phyloP scores from a whole-genome alignment of 257 asterid species.

The Misopates orontium region DNA sequence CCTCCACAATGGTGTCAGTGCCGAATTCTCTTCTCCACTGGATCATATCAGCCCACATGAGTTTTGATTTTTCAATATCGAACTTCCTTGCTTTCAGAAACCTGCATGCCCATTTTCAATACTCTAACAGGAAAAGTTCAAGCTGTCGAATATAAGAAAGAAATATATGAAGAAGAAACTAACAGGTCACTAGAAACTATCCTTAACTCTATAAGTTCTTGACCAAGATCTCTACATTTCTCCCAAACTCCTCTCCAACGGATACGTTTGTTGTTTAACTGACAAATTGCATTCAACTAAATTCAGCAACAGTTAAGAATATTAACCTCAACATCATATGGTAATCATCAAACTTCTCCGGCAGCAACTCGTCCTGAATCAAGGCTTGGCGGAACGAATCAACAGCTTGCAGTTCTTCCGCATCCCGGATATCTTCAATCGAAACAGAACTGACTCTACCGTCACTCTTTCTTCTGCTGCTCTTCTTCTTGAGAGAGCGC shows the following conservation, averaged over 20 bases:
- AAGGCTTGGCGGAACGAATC: slow-evolving; percentile 76
- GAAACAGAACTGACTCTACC: slow-evolving; percentile 83
- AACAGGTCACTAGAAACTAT: background rate
- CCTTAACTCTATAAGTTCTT: background rate
- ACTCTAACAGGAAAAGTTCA: slow-evolving; percentile 16
- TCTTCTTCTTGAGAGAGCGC: slow-evolving; percentile 85
- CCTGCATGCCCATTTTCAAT: slow-evolving; percentile 40
- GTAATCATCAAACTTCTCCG: slow-evolving; percentile 73
- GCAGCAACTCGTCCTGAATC: slow-evolving; percentile 69
- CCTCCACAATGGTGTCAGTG: slow-evolving; percentile 66
- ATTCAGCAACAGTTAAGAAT: slow-evolving; percentile 15
- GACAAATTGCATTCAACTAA: slow-evolving; percentile 6
- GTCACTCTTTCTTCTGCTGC: slow-evolving; percentile 65
- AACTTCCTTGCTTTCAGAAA: slow-evolving; percentile 82
- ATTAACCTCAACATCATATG: slow-evolving; percentile 80
- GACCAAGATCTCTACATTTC: background rate
- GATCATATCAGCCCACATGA: slow-evolving; percentile 92
- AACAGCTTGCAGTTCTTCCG: slow-evolving; percentile 74
- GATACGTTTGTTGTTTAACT: slow-evolving; percentile 9
- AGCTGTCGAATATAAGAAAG: slow-evolving; percentile 6
- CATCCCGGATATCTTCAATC: slow-evolving; percentile 83
- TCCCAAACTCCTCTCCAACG: slow-evolving; percentile 14
- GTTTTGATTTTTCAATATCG: slow-evolving; percentile 73
- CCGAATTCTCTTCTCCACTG: slow-evolving; percentile 86
- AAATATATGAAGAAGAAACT: background rate